These are phyloP conservation scores for Brassica juncea DNA, from an alignment of 345 rosid genomes.

Conservation along the genomic window DNA sequence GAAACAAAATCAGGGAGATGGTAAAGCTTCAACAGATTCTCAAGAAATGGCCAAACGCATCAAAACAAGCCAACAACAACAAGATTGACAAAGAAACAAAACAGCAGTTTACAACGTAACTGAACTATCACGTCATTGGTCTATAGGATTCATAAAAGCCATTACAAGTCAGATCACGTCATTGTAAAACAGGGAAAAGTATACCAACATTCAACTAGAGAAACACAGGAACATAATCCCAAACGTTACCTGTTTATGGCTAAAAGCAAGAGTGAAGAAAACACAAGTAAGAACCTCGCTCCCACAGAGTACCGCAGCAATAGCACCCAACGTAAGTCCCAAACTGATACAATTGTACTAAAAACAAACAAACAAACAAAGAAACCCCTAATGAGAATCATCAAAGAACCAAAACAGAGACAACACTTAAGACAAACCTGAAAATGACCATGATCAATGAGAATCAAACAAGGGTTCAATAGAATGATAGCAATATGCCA, in stretches of 20 bases:
- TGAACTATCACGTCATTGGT: not conserved
- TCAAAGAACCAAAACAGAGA: not conserved
- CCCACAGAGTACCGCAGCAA: conserved; percentile 72
- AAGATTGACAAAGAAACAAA: not conserved
- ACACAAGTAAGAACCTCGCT: conserved; percentile 61
- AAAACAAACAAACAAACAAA: conserved; percentile 20
- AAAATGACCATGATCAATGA: conserved; percentile 96
- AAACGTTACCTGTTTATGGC: conserved; percentile 81
- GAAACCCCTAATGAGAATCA: conserved; percentile 20
- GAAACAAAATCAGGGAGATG: not conserved
- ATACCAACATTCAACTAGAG: not conserved
- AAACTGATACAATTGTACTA: conserved; percentile 96
- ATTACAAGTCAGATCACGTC: not conserved
- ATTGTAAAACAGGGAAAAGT: not conserved
- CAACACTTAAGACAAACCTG: conserved; percentile 55
- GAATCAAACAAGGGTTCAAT: conserved; percentile 76
- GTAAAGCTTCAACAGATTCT: not conserved
- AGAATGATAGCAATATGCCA: conserved; percentile 79
- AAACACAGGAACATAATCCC: not conserved
- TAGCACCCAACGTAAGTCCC: conserved; percentile 79
- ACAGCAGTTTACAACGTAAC: not conserved
- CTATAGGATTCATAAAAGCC: not conserved
- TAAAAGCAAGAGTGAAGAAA: conserved; percentile 82
- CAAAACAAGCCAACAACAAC: not conserved
- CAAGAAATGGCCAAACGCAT: not conserved